Evolutionary conservation across 2,329 filamentous ascomycete genomes (phyloP).

Genomic region (Scedosporium apiospermum): DNA sequence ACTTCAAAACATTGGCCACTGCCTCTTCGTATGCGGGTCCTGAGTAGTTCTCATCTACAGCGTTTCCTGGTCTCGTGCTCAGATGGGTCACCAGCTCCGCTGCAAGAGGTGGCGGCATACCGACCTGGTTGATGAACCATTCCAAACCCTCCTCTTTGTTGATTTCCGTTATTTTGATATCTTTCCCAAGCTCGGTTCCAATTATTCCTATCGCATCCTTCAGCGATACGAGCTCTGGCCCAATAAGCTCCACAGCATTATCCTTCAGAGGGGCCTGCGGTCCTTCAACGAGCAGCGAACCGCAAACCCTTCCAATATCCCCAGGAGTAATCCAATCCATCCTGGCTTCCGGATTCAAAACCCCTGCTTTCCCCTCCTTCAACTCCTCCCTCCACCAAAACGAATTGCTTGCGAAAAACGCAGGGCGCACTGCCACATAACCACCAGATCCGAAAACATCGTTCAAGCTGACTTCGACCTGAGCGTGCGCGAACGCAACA

Average conservation of each 20-base stretch:
- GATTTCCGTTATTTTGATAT: conserved; percentile 11
- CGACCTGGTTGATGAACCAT: not conserved
- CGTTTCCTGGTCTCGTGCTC: not conserved
- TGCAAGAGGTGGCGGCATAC: not conserved
- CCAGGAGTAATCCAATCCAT: conserved; percentile 29
- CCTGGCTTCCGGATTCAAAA: conserved; percentile 18
- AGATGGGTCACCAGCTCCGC: not conserved
- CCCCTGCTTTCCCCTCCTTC: conserved; percentile 18
- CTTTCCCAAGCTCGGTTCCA: conserved; percentile 20
- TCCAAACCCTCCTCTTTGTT: not conserved
- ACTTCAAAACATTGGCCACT: not conserved
- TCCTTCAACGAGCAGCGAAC: conserved; percentile 25
- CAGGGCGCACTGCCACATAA: conserved; percentile 31
- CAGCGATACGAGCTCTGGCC: conserved; percentile 22
- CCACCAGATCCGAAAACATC: conserved; percentile 16
- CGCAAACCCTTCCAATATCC: conserved; percentile 35
- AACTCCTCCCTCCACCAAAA: conserved; percentile 19
- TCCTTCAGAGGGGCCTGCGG: conserved; percentile 16
- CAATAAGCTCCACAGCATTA: conserved; percentile 22
- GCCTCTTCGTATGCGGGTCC: not conserved
- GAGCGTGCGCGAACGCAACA: conserved; percentile 31
- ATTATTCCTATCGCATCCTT: conserved; percentile 19
- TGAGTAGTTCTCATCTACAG: not conserved
- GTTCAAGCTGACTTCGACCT: conserved; percentile 31
- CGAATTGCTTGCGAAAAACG: conserved; percentile 33